Base-by-base conservation (phyloP, 108 stramenopile species). In the Skeletonema costatum region DNA sequence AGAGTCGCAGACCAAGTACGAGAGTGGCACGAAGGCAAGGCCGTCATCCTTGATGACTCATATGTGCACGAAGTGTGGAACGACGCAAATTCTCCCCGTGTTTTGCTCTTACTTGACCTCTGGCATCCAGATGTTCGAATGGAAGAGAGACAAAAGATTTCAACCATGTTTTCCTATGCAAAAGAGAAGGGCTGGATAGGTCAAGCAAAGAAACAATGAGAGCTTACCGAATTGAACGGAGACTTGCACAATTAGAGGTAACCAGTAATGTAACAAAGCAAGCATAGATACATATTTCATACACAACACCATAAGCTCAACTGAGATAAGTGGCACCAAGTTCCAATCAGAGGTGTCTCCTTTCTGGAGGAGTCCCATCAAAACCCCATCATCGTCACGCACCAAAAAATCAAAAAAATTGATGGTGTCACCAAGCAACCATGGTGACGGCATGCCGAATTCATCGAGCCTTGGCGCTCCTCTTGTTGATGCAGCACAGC, bases 61-160 rank as follows among this genome's bases (percentile, higher is more conserved):
- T 99, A 91, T 74, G 94, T 98, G 70, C 99, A 99, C 71, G 92
- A 98, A 85, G 98, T 97, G 6, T 99, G 98, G 98, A 99, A 99
- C 81, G 76, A 92, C 30, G 97, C 95, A 2, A 44, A 84, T 7
- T 68, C 84, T 13, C 29, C 58, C n/a, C 77, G 95, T 9, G 93
- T 96, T 2, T 53, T 96, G 14, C 74, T 96, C 17, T 75, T 96
- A 62, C 81, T 96, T 10, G 95, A 96, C 78, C 60, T 96, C 7
- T 96, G 95, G 95, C 95, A 96, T 87, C 95, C 95, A 30, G 95
- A 96, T 82, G 80, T 96, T 5, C 75, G 81, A 16, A 42, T 59
- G 29, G 78, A 80, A 50, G 95, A 96, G 81, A 81, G 84, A 59
- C 64, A 92, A 33, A 87, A 85, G 36, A 89, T 94, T 65, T 64